phyloP scores from a whole-genome alignment of 257 asterid species.

The Nicotiana undulata region DNA sequence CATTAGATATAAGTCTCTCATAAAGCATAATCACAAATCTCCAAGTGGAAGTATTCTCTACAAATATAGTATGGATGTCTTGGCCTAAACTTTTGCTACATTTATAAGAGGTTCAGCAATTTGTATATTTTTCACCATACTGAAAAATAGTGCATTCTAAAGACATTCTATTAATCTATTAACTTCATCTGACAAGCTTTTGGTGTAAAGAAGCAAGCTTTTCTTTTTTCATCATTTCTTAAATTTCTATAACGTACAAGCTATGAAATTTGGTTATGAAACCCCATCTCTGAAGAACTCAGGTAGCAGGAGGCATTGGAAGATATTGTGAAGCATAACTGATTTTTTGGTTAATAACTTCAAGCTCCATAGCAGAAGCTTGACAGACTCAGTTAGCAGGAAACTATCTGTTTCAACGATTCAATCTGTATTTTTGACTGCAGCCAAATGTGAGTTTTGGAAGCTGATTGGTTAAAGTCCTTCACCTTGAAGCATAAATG shows the following conservation, averaged over 20 bases:
- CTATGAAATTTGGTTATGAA: neutral
- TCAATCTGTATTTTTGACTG: neutral
- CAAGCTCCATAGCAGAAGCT: conserved; percentile 3
- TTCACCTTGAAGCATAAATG: neutral
- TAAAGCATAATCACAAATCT: neutral
- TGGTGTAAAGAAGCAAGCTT: neutral
- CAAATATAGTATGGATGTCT: neutral
- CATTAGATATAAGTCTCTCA: neutral
- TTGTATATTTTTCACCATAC: neutral
- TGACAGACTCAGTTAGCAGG: neutral
- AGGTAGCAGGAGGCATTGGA: neutral
- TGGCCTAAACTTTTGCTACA: neutral
- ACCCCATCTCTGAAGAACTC: neutral
- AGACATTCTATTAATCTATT: no score
- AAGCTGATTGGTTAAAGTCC: neutral
- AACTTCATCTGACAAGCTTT: neutral
- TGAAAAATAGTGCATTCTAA: neutral
- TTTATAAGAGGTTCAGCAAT: neutral
- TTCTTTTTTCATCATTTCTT: neutral
- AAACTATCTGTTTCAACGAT: neutral
- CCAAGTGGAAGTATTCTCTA: neutral
- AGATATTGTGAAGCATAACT: neutral
- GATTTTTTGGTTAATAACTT: neutral
- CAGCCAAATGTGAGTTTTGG: neutral
- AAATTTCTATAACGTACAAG: neutral